Base-by-base conservation (phyloP, 768 basidiomycete genomes). In the Gymnopilus junonius region DNA sequence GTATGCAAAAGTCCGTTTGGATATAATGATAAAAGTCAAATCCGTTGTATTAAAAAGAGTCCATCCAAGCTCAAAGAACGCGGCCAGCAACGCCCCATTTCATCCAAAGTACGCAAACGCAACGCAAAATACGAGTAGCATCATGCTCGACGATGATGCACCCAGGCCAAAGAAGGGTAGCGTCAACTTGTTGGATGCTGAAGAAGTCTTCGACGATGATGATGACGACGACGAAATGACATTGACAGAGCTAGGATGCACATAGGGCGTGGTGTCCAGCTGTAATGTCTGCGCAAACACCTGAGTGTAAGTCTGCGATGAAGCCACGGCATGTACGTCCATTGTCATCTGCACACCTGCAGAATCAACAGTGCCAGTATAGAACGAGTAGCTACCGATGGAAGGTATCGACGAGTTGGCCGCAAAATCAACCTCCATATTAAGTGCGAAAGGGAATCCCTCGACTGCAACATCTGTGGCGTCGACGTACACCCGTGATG, bases 321-420 rank as follows among this genome's bases (percentile, higher is more conserved):
- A 53, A 14, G 63, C 66, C 8, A 70, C 71, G 2, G 70, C 73
- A 61, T 74, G 68, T 15, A 75, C 54, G 55, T 77, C 74, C 53
- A 75, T 53, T 5, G 67, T 71, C 64, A 74, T 46, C 37, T 77
- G 74, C 55, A 72, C 65, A 32, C 76, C 76, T 6, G 63, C 67
- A 35, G 69, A 69, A 45, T 71, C 69, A 23, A 71, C 59, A 5
- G 57, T 57, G 29, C 67, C 72, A 0, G 69, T 70, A 65, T 82
- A 82, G 42, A 80, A 78, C 35, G 74, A 70, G 66, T 80, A 80
- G n/a, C 76, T 77, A 15, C 60, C 66, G 2, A 71, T 51, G n/a
- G 74, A 54, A 3, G 75, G 64, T 29, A 72, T 65, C 25, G 71
- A 68, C 12, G 71, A 70, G 69, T 78, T 76, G 31, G 67, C 64